Conservation (phyloP, 2,329 filamentous ascomycete species). For the Canariomyces notabilis region DNA sequence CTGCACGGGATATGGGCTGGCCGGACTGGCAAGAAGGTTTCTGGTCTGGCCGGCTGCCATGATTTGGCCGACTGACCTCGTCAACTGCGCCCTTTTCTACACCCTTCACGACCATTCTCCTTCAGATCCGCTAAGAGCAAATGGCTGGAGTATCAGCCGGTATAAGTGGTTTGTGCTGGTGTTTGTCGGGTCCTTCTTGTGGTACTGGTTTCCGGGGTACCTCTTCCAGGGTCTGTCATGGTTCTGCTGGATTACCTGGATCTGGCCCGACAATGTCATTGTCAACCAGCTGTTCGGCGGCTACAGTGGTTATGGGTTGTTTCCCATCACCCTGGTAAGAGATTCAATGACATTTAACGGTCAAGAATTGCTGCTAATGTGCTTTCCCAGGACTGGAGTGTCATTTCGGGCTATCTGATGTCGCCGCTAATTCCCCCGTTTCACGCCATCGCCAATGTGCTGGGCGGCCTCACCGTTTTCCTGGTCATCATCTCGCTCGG, state of each 20-base stretch:
- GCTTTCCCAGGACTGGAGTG: slow-evolving; percentile 32
- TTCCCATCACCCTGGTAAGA: slow-evolving; percentile 34
- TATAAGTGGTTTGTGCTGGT: slow-evolving; percentile 59
- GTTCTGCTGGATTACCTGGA: slow-evolving; percentile 44
- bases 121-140: slow-evolving; percentile 45
- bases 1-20: slow-evolving; percentile 59
- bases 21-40: slow-evolving; percentile 54
- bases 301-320: slow-evolving; percentile 32
- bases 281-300: slow-evolving; percentile 47
- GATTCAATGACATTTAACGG: background rate
- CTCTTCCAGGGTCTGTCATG: slow-evolving; percentile 46
- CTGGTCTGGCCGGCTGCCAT: slow-evolving; percentile 58
- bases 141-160: slow-evolving; percentile 60
- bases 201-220: slow-evolving; percentile 54
- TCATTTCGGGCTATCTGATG: slow-evolving; percentile 44
- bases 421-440: slow-evolving; percentile 49
- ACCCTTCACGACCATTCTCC: slow-evolving; percentile 57
- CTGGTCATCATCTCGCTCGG: slow-evolving; percentile 53
- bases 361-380: slow-evolving; percentile 3
- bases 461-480: slow-evolving; percentile 50
- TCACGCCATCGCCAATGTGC: slow-evolving; percentile 53
- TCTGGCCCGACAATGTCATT: slow-evolving; percentile 40
- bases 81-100: slow-evolving; percentile 59
- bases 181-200: slow-evolving; percentile 46
- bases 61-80: slow-evolving; percentile 58